Conservation (phyloP, 768 basidiomycete species). For the Pleurotus tuoliensis region DNA sequence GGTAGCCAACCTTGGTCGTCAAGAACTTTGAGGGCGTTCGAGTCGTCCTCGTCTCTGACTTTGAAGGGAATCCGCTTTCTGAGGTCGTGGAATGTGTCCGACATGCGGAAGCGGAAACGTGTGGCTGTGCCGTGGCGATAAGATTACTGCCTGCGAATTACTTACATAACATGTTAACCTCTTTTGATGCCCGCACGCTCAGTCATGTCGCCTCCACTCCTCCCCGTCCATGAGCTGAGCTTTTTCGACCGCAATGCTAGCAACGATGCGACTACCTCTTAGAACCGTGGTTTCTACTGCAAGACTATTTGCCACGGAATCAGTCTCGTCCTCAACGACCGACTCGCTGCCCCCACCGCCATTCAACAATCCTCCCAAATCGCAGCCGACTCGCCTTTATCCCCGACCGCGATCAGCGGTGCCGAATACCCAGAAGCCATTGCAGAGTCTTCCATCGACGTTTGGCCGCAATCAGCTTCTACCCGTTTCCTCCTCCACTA, state of each 20-base stretch:
- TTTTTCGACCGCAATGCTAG: background rate
- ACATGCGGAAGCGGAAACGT: no score
- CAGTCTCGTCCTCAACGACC: slow-evolving; percentile 28
- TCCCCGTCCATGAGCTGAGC: no score
- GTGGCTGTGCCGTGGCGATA: no score
- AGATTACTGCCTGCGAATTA: no score
- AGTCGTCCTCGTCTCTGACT: background rate
- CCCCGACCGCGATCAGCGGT: slow-evolving; percentile 44
- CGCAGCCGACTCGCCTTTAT: slow-evolving; percentile 35
- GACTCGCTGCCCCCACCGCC: slow-evolving; percentile 31
- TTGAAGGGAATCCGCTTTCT: slow-evolving; percentile 10
- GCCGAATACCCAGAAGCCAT: slow-evolving; percentile 27
- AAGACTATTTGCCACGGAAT: slow-evolving; percentile 31
- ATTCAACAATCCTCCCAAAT: slow-evolving; percentile 16
- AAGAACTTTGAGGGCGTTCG: slow-evolving; percentile 2
- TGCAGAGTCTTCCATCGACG: slow-evolving; percentile 59
- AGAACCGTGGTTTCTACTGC: background rate
- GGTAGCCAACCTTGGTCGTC: slow-evolving; percentile 12
- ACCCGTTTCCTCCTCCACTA: slow-evolving; percentile 73
- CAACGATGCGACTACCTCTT: background rate
- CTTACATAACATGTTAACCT: no score
- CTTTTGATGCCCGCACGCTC: no score
- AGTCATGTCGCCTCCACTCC: no score
- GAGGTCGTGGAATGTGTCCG: slow-evolving; percentile 1
- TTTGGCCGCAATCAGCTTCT: slow-evolving; percentile 84